Base-by-base conservation (phyloP, 352 stramenopile species). In the Pythium volutum region DNA sequence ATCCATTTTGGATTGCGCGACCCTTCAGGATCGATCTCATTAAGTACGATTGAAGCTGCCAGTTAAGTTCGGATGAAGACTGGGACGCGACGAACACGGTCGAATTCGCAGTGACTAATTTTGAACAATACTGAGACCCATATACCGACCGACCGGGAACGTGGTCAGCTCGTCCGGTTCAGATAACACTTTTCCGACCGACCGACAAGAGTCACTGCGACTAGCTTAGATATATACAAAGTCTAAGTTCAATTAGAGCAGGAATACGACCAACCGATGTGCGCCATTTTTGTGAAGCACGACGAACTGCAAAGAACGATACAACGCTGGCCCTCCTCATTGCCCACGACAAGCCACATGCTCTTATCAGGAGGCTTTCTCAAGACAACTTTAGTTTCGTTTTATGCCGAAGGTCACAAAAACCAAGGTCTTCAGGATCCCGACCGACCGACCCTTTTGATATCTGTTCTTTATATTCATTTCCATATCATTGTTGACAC, bases 71-170 rank as follows among this genome's bases (percentile, higher is more conserved):
- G 53, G 9, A 18, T 14, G 34, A 20, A 33, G 4, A 59, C 49
- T 60, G 20, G 25, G 36, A 53, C 42, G 34, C 27, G 38, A 25
- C 54, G 62, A 81, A 76, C 74, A 73, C 59, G 31, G 22, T 1
- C 14, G 51, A 73, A 73, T 60, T 73, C 66, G 20, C 46, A 5
- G 12, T 3, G 52, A 45, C 11, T 31, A 36, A 63, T 62, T 18
- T 23, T n/a, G 4, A 22, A 0, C 9, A 12, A 79, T 84, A 81
- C 64, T 74, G 69, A 68, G 51, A 39, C 1, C 16, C 15, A 72
- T 60, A 81, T 80, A 7, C 69, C 73, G 76, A 81, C 76, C 76
- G 73, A 77, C 71, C 73, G 62, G 26, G 43, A 73, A 48, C 23
- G 25, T 59, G 20, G 57, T 59, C 59, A 66, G 59, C 59, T 55